A percentile compares a stretch with the other conserved stretches of the same genome.
Conservation (phyloP, 257 asterid species). For the Eustoma russellianum region DNA sequence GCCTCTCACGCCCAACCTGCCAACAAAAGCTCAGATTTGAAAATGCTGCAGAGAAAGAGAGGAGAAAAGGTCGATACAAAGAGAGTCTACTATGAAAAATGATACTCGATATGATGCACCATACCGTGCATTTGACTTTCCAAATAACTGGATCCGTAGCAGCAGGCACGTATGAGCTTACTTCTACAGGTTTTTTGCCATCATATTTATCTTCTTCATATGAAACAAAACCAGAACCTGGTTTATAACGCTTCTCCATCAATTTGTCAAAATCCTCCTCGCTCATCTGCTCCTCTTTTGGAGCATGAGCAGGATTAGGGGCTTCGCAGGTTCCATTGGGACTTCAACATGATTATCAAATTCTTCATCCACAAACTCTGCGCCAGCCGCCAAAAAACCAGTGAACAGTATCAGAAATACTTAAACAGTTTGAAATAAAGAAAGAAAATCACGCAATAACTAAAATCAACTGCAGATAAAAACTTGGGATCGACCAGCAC, state of each 20-base stretch:
- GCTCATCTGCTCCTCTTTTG: constrained; percentile 68
- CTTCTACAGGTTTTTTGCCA: constrained; percentile 28
- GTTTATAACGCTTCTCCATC: constrained; percentile 58
- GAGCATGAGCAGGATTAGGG: constrained; percentile 29
- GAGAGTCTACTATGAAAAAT: not conserved
- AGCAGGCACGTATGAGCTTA: constrained; percentile 29
- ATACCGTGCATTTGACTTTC: constrained; percentile 98
- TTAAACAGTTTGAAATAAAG: not conserved
- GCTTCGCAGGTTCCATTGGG: constrained; percentile 35
- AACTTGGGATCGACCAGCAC: too few species aligned
- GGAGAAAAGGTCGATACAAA: not conserved
- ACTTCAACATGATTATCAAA: constrained; percentile 17
- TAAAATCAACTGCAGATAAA: too few species aligned
- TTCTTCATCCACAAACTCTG: constrained; percentile 51
- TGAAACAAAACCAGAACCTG: constrained; percentile 57
- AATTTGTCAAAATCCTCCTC: constrained; percentile 73
- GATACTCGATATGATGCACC: not conserved
- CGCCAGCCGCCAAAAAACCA: constrained; percentile 5
- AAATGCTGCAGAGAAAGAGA: not conserved
- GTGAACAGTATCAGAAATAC: not conserved
- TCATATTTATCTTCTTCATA: constrained; percentile 61
- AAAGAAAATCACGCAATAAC: not conserved
- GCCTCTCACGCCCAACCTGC: constrained; percentile 89
- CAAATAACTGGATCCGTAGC: constrained; percentile 56
- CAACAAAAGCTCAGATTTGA: constrained; percentile 16